These are phyloP conservation scores for Populus hybrid DNA, from an alignment of 441 rosid genomes.

Conservation along the genomic window DNA sequence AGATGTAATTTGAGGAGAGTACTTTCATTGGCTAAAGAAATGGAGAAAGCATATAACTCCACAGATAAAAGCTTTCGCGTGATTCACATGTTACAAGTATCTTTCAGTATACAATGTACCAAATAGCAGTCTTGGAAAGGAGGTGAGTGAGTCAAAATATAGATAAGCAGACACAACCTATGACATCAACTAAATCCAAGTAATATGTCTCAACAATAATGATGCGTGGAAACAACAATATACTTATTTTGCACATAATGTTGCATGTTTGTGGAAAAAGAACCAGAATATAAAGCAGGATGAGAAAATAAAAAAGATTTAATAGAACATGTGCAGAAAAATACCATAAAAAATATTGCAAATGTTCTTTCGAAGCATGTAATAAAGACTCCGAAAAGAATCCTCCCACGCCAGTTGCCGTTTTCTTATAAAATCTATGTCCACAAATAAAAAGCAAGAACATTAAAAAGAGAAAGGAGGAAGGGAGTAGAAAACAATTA, in stretches of 20 bases:
- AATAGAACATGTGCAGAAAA: not conserved
- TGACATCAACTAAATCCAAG: not conserved
- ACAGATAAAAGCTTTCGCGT: not conserved
- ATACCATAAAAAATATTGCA: conserved; percentile 60
- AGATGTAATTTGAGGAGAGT: not conserved
- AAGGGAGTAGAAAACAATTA: not conserved
- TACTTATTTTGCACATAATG: not conserved
- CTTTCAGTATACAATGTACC: not conserved
- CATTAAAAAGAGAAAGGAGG: conserved; percentile 6
- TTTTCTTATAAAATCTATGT: conserved; percentile 63
- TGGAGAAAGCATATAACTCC: not conserved
- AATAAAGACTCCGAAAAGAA: conserved; percentile 85
- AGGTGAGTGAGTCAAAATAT: not conserved
- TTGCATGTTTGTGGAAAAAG: not conserved
- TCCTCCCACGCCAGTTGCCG: conserved; percentile 84
- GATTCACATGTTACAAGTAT: conserved; percentile 1
- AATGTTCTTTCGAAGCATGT: conserved; percentile 68
- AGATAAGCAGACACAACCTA: not conserved
- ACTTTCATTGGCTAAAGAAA: not conserved
- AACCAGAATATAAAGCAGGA: not conserved
- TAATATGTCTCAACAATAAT: not conserved
- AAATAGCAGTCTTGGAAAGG: not conserved
- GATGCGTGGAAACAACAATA: not conserved
- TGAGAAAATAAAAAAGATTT: not conserved
- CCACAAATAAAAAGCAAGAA: conserved; percentile 35